Evolutionary conservation across 192 early-diverging fungal species (phyloP).

Genomic region (Gaertneriomyces semiglobifer): DNA sequence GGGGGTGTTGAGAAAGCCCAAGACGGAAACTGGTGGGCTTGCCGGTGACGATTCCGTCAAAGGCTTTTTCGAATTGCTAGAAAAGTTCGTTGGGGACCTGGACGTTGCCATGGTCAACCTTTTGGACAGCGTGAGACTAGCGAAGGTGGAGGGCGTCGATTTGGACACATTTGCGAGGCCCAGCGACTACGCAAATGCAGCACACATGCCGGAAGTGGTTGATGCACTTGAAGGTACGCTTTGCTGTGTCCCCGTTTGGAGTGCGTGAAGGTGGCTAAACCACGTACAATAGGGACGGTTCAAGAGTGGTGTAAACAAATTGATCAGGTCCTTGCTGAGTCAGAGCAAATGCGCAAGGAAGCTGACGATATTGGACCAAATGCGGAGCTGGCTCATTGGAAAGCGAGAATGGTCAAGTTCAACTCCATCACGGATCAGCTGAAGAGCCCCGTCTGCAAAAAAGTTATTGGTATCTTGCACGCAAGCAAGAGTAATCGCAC

Average conservation of each 20-base stretch:
- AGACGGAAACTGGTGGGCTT: neutral
- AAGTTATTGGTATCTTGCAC: conserved; percentile 64
- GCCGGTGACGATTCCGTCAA: conserved; percentile 53
- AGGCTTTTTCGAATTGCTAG: conserved; percentile 55
- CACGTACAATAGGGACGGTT: conserved; percentile 40
- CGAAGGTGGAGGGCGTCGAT: conserved; percentile 46
- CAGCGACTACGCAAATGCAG: conserved; percentile 54
- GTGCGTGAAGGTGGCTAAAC: conserved; percentile 12
- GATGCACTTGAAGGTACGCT: conserved; percentile 50
- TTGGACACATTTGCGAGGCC: conserved; percentile 57
- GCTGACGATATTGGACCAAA: conserved; percentile 68
- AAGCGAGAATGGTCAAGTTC: conserved; percentile 68
- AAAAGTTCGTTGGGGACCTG: conserved; percentile 56
- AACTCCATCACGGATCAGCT: conserved; percentile 66
- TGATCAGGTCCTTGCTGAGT: conserved; percentile 63
- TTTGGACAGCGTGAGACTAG: conserved; percentile 57
- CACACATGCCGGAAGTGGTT: conserved; percentile 56
- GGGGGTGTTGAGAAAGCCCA: conserved; percentile 49
- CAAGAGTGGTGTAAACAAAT: conserved; percentile 67
- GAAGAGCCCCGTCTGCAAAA: conserved; percentile 56
- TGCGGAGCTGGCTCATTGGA: conserved; percentile 68
- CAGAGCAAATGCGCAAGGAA: conserved; percentile 67
- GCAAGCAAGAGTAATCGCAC: conserved; percentile 54
- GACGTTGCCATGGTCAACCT: conserved; percentile 69
- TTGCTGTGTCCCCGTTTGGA: neutral